Evolutionary conservation across 2,329 filamentous ascomycete species (phyloP), one percentile per base, ranked within the genome.

Genomic region (Coniosporium tulheliwenetii): DNA sequence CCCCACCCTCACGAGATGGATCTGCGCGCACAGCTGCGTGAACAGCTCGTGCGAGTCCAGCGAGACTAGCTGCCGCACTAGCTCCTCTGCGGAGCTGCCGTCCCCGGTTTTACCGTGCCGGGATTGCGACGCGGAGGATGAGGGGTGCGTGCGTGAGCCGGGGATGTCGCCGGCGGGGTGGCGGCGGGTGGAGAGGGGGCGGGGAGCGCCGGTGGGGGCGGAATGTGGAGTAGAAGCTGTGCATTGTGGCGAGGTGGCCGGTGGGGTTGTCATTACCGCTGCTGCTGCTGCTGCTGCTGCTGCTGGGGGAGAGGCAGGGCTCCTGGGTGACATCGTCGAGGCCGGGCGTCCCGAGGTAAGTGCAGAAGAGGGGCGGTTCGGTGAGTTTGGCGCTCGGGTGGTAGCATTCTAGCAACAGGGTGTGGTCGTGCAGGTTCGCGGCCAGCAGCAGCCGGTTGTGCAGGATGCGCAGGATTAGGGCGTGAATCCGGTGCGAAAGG

Each of bases 391-490:
- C 76, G 46, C 69, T 75, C 0, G 83, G 84, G 47, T 81, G 82
- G 52, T 81, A 87, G 56, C 81, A 85, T 61, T 89, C 82, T 35
- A 93, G 72, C 32, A 87, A 74, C 33, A 91, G 61, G 41, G 77
- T 73, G 52, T 84, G 74, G 32, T 75, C 70, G 32, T 70, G 61
- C 7, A 80, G 60, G 2, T 70, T 61, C 4, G 75, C 69, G 14
- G 75, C 73, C 14, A 69, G 57, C 37, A 78, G 60, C 2, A 85
- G 65, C 30, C 81, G 77, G 38, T 71, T 68, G 46, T 81, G 73
- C 7, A 85, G 60, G 36, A 84, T 70, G 19, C 74, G 72, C 4
- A 77, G 60, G 42, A 81, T 68, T 34, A 82, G 53, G 34, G 66
- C 71, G 55, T 80, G 70, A 50, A 85, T 73, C 33, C 73, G 77